phyloP scores from a whole-genome alignment of 441 rosid genomes.

The Populus hybrid region DNA sequence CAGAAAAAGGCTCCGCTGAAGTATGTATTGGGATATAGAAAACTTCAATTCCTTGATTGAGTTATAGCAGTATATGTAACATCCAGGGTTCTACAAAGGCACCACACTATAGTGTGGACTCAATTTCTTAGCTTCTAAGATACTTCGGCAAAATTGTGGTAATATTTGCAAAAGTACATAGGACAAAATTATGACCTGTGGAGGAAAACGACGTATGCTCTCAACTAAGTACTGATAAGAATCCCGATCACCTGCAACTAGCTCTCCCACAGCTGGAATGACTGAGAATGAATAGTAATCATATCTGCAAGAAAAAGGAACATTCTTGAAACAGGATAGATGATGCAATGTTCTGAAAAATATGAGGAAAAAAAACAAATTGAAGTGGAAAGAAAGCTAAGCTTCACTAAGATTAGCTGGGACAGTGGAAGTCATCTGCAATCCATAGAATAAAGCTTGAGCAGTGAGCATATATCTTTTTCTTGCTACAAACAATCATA shows the following conservation, averaged over 20 bases:
- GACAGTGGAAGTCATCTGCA: background rate
- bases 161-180: background rate
- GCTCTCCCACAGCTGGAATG: slow-evolving; percentile 76
- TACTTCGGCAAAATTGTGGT: background rate
- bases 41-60: background rate
- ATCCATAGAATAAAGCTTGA: background rate
- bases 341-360: background rate
- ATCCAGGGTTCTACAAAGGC: background rate
- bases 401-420: background rate
- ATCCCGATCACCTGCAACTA: slow-evolving; percentile 72
- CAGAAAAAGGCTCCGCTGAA: background rate
- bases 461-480: background rate
- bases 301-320: slow-evolving; percentile 49
- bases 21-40: background rate
- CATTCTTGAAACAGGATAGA: background rate
- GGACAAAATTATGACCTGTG: slow-evolving; percentile 49
- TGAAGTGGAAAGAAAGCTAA: background rate
- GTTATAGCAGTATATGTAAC: background rate
- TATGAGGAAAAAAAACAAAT: background rate
- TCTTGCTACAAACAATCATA: background rate
- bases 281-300: slow-evolving; percentile 76
- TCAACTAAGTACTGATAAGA: slow-evolving; percentile 93
- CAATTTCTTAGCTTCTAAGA: background rate
- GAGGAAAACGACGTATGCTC: slow-evolving; percentile 86
- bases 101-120: background rate